Percentiles rank a stretch among this genome's conserved stretches.
phyloP scores from a whole-genome alignment of 352 stramenopile genomes.

The Phytophthora pini region DNA sequence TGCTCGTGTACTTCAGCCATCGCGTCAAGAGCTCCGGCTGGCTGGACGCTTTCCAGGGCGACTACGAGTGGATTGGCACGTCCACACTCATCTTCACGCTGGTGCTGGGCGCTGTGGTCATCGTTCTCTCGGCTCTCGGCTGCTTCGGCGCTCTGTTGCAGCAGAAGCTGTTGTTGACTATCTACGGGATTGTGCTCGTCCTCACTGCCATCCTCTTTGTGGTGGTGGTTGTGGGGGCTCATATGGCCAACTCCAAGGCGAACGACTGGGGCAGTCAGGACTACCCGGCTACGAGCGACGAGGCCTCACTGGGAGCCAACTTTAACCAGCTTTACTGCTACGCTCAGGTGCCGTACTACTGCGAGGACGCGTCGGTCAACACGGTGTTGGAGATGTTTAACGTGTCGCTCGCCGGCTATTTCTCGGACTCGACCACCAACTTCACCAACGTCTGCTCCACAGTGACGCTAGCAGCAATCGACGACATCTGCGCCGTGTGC shows the following conservation, averaged over 20 bases:
- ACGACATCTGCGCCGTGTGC: slow-evolving; percentile 69
- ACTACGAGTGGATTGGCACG: slow-evolving; percentile 71
- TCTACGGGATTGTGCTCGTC: slow-evolving; percentile 75
- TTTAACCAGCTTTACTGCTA: slow-evolving; percentile 88
- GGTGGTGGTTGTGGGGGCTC: slow-evolving; percentile 63
- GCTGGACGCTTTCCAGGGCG: slow-evolving; percentile 74
- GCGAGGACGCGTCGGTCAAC: slow-evolving; percentile 49
- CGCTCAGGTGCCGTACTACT: slow-evolving; percentile 84
- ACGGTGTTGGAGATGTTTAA: slow-evolving; percentile 66
- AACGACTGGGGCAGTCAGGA: slow-evolving; percentile 44
- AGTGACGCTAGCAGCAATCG: slow-evolving; percentile 49
- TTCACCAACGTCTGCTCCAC: slow-evolving; percentile 59
- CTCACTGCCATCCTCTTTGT: slow-evolving; percentile 69
- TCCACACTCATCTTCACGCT: slow-evolving; percentile 75
- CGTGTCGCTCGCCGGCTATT: slow-evolving; percentile 47
- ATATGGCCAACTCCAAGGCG: slow-evolving; percentile 64
- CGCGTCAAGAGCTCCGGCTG: slow-evolving; percentile 69
- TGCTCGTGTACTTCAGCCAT: slow-evolving; percentile 87
- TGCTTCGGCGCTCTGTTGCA: slow-evolving; percentile 77
- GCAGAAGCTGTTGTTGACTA: slow-evolving; percentile 70
- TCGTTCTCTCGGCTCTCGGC: slow-evolving; percentile 66
- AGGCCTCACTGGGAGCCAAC: slow-evolving; percentile 64
- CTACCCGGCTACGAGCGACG: slow-evolving; percentile 56
- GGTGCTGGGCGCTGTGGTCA: slow-evolving; percentile 70
- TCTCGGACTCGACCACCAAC: slow-evolving; percentile 48